These are phyloP conservation scores for Trichoderma gamsii DNA, from an alignment of 495 filamentous ascomycete species.

Conservation along the genomic window DNA sequence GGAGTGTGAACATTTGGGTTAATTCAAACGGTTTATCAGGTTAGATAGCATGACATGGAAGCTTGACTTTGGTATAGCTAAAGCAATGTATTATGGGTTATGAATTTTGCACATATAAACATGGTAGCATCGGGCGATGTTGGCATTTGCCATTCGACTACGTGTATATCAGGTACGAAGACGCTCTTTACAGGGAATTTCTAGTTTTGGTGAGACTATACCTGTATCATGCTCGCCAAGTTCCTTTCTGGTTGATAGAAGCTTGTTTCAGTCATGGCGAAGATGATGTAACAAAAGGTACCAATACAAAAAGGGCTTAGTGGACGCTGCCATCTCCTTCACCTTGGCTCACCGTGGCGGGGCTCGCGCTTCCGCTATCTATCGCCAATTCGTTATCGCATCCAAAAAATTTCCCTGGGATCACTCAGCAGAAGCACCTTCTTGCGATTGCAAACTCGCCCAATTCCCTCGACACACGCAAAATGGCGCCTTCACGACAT, in stretches of 20 bases:
- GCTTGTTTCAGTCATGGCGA: background rate
- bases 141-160: no score
- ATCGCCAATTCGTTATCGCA: slow-evolving; percentile 11
- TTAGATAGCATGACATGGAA: slow-evolving; percentile 12
- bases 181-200: background rate
- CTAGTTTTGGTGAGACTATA: background rate
- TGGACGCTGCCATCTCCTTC: background rate
- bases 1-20: background rate
- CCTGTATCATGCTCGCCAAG: no score
- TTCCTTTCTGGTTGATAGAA: no score
- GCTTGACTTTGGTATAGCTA: background rate
- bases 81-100: background rate
- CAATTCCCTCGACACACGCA: slow-evolving; percentile 18
- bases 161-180: no score
- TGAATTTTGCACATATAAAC: background rate
- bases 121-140: background rate
- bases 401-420: slow-evolving; percentile 9
- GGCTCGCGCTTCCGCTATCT: background rate
- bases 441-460: slow-evolving; percentile 18
- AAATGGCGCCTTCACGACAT: slow-evolving; percentile 35
- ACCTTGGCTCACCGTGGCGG: slow-evolving; percentile 11
- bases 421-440: background rate
- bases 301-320: background rate
- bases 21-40: background rate
- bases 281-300: background rate